Evolutionary conservation across 2,329 filamentous ascomycete species (phyloP), one percentile per base, ranked within the genome.

Genomic region (Hymenoscyphus salicellus): DNA sequence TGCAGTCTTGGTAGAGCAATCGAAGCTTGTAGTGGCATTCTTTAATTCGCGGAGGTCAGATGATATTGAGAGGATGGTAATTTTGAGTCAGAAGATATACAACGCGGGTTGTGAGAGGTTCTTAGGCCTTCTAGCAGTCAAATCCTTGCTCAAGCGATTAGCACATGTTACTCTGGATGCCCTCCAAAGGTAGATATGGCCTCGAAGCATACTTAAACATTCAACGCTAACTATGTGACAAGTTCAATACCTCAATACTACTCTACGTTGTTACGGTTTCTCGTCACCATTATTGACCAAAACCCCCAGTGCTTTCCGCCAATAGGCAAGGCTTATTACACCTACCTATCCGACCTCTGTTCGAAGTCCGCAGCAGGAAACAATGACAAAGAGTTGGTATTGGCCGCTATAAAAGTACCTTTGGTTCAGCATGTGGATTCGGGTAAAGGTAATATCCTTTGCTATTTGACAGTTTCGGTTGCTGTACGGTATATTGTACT

Each of bases 21-120:
- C 83, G 36, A 79, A 78, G 36, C 76, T 87, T 8, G 74, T 87
- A 30, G 73, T 84, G 26, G 77, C 79, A 14, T 80, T 84, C 68
- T 86, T 84, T 74, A 79, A 81, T 36, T 71, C 77, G 8, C 74
- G 73, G 20, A 72, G 74, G 60, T 46, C 72, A 57, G 79, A 83
- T 60, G 86, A 89, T 73, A 73, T 82, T 49, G 73, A 73, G 38
- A 79, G 85, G 62, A 74, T 87, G 41, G 75, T 77, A 55, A 65
- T 72, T 30, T 81, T 87, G 63, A 72, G 71, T 41, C 64, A 67
- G 17, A 67, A 57, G 26, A 70, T 75, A 65, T 62, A 65, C 41
- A n/a, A 36, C 11, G 73, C 74, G n/a, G 72, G 76, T 28, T 76
- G 80, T 56, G 62, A 72, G 11, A 70, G 73, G 20, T 78, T 83